These are phyloP conservation scores for Amaranthus cruentus DNA, from an alignment of 148 eudicot genomes.

Conservation along the genomic window DNA sequence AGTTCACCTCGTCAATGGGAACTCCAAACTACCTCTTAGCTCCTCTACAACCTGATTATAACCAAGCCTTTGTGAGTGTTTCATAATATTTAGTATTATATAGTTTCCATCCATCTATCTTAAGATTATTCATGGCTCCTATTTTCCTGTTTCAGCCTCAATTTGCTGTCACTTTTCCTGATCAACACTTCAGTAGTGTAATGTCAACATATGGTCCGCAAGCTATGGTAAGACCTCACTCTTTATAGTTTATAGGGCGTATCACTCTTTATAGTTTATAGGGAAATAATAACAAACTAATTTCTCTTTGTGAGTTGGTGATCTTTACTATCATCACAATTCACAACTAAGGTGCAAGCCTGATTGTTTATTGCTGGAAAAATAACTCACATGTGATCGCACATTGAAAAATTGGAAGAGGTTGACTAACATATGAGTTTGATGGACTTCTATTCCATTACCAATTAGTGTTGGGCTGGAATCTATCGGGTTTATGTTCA, in stretches of 20 bases:
- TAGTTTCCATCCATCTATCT: background rate
- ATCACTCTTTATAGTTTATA: background rate
- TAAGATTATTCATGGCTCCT: background rate
- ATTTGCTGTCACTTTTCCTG: slow-evolving; percentile 31
- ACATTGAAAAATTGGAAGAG: too few relatives aligned
- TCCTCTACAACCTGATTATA: slow-evolving; percentile 38
- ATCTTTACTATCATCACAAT: background rate
- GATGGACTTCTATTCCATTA: too few relatives aligned
- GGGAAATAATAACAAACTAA: background rate
- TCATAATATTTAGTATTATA: background rate
- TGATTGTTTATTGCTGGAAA: background rate
- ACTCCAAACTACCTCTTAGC: slow-evolving; percentile 32
- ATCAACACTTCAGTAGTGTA: slow-evolving; percentile 39
- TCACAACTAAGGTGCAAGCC: background rate
- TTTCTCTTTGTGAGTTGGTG: background rate
- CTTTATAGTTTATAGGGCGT: background rate
- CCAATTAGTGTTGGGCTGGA: too few relatives aligned
- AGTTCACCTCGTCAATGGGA: slow-evolving; percentile 26
- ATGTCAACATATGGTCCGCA: slow-evolving; percentile 41
- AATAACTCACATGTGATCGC: background rate
- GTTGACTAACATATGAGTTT: too few relatives aligned
- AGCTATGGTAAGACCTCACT: slow-evolving; percentile 41
- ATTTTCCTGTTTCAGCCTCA: slow-evolving; percentile 41
- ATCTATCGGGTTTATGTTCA: too few relatives aligned
- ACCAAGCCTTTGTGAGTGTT: slow-evolving; percentile 45